Conservation (phyloP, 2,329 filamentous ascomycete species). For the Metarhizium brunneum region DNA sequence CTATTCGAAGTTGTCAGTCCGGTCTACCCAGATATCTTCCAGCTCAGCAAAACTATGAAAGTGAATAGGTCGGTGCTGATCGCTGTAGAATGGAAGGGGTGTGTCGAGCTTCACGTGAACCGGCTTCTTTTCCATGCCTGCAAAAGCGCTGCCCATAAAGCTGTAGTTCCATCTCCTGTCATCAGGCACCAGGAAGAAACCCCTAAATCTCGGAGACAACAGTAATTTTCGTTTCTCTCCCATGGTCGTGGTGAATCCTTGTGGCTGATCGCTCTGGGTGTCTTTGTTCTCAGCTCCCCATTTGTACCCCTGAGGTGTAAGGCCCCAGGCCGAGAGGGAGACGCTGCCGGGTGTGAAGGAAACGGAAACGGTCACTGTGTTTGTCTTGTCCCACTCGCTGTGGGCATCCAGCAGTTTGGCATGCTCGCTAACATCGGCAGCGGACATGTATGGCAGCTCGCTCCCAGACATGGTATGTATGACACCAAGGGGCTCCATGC, state of each 20-base stretch:
- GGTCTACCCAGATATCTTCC: constrained; percentile 93
- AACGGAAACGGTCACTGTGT: constrained; percentile 89
- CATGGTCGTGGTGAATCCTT: constrained; percentile 86
- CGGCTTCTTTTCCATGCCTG: constrained; percentile 79
- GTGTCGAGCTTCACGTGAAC: constrained; percentile 92
- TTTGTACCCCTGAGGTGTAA: constrained; percentile 87
- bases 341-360: constrained; percentile 96
- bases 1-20: constrained; percentile 87
- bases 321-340: constrained; percentile 84
- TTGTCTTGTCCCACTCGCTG: constrained; percentile 56
- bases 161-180: constrained; percentile 92
- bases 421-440: constrained; percentile 89
- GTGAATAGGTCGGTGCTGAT: constrained; percentile 83
- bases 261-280: constrained; percentile 80
- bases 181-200: constrained; percentile 93
- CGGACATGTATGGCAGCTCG: constrained; percentile 93
- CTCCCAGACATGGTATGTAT: constrained; percentile 95
- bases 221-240: constrained; percentile 93
- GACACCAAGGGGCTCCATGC: constrained; percentile 82
- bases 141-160: constrained; percentile 90
- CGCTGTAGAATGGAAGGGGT: constrained; percentile 82
- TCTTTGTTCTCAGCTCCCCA: constrained; percentile 98
- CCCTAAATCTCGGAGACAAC: constrained; percentile 85
- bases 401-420: constrained; percentile 82
- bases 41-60: constrained; percentile 97